Base-by-base conservation (phyloP, 371 early-diverging fungal genomes). In the Mortierella sp. region DNA sequence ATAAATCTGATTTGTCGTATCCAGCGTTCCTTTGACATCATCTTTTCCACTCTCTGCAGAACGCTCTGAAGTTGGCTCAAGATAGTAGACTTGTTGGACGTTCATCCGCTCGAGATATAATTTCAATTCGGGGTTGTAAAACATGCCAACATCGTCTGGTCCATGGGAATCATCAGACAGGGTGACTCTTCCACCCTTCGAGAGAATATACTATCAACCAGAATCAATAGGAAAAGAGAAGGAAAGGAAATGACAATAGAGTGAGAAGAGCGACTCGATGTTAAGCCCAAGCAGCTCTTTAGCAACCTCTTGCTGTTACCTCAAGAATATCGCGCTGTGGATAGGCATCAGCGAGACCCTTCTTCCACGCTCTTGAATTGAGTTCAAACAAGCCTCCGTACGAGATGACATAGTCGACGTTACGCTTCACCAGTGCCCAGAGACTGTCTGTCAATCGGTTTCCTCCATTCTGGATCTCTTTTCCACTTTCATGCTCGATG, bases 131-230 rank as follows among this genome's bases (percentile, higher is more conserved):
- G 79, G 79, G 46, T 66, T 51, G 43, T 97, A 98, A 80, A 91
- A 79, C 86, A 95, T 81, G 19, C 94, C 96, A 29, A 98, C 94
- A 62, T 94, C 95, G 18, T 87, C 66, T 4, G 96, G 95, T 5
- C 96, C 96, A 74, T 98, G 98, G 56, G 92, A 90, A 80, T 98
- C 98, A 75, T 98, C 98, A 5, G 94, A 92, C 16, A 98, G 74
- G 1, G 96, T 96, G 57, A 97, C 88, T 30, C 84, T 87, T 7
- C 95, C 94, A 15, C 89, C 89, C 45, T 86, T 84, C 2, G 73
- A 60, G 9, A 87, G 62, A 68, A 97, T 96, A 29, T 87, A 82
- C 86, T 91, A 70, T 12, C n/a, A 37, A 37, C 9, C 37, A 37
- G 37, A 37, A 9, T 37, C 9, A 9, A 37, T 9, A 3, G 37